Conservation (phyloP, 2,329 filamentous ascomycete species). For the Stagonosporopsis rhizophila region DNA sequence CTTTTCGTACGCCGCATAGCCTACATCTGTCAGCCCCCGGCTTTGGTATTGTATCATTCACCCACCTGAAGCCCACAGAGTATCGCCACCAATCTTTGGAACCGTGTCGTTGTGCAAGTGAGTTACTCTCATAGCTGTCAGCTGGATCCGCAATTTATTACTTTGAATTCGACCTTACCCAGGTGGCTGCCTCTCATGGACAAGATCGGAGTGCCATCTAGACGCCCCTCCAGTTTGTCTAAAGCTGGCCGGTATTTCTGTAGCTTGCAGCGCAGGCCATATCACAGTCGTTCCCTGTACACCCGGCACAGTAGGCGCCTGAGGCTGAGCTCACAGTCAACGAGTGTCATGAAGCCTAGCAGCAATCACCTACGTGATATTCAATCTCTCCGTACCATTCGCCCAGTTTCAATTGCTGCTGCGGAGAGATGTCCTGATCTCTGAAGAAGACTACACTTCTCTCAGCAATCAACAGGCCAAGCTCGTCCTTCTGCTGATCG, state of each 20-base stretch:
- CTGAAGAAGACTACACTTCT: slow-evolving; percentile 59
- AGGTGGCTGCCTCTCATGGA: slow-evolving; percentile 74
- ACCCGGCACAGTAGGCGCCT: slow-evolving; percentile 74
- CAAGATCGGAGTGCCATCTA: slow-evolving; percentile 74
- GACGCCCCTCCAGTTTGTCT: slow-evolving; percentile 72
- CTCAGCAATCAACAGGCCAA: slow-evolving; percentile 52
- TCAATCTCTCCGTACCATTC: slow-evolving; percentile 63
- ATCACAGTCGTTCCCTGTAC: slow-evolving; percentile 69
- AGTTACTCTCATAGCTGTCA: slow-evolving; percentile 57
- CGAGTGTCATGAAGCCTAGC: neutral
- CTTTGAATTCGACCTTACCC: slow-evolving; percentile 47
- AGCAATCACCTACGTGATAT: slow-evolving; percentile 63
- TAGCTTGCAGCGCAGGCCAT: slow-evolving; percentile 72
- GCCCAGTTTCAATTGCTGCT: slow-evolving; percentile 42
- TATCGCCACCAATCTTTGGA: slow-evolving; percentile 71
- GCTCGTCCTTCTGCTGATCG: slow-evolving; percentile 58
- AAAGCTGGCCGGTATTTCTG: slow-evolving; percentile 67
- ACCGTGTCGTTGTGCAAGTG: slow-evolving; percentile 75
- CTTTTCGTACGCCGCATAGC: slow-evolving; percentile 76
- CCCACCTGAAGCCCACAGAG: slow-evolving; percentile 68
- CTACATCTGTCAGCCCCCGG: slow-evolving; percentile 35
- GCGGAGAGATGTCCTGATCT: slow-evolving; percentile 54
- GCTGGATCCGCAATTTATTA: neutral
- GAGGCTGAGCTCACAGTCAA: slow-evolving; percentile 58
- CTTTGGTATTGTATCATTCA: neutral